Conservation (phyloP, 208 protist genomes). For the Trypanosomatidae sp. region DNA sequence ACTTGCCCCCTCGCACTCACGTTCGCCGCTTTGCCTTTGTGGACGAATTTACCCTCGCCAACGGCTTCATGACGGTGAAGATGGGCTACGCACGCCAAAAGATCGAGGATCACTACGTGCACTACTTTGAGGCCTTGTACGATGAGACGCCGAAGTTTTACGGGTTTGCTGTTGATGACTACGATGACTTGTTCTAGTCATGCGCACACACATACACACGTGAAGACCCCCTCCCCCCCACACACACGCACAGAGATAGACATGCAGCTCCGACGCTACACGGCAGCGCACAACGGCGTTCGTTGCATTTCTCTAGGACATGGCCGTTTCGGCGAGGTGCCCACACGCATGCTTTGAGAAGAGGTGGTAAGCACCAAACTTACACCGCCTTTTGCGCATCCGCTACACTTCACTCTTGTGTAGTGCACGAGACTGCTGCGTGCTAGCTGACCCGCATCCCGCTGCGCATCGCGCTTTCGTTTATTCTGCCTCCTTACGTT, state of each 20-base stretch:
- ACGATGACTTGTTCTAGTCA: conserved; percentile 88
- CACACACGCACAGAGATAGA: neutral
- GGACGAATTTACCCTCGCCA: conserved; percentile 88
- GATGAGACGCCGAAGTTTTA: conserved; percentile 92
- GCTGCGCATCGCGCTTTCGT: neutral
- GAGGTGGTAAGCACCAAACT: neutral
- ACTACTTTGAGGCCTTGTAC: conserved; percentile 89
- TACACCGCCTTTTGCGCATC: neutral
- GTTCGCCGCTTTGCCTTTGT: conserved; percentile 91
- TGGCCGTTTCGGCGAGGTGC: neutral
- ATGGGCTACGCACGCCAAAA: conserved; percentile 85
- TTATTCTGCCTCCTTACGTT: neutral
- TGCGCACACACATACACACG: neutral
- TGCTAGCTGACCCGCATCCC: neutral
- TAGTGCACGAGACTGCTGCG: neutral
- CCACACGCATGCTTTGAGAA: neutral
- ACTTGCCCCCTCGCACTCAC: conserved; percentile 77
- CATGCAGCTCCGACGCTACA: neutral
- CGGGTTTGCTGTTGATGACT: conserved; percentile 92
- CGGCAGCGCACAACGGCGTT: neutral
- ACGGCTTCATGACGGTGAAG: conserved; percentile 91
- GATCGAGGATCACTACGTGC: conserved; percentile 87
- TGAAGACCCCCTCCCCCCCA: neutral
- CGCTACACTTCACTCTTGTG: neutral
- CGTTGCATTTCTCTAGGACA: neutral